Percentiles rank a stretch among this genome's conserved stretches.
Conservation (phyloP, 2,329 filamentous ascomycete species). For the Zopfia rhizophila region DNA sequence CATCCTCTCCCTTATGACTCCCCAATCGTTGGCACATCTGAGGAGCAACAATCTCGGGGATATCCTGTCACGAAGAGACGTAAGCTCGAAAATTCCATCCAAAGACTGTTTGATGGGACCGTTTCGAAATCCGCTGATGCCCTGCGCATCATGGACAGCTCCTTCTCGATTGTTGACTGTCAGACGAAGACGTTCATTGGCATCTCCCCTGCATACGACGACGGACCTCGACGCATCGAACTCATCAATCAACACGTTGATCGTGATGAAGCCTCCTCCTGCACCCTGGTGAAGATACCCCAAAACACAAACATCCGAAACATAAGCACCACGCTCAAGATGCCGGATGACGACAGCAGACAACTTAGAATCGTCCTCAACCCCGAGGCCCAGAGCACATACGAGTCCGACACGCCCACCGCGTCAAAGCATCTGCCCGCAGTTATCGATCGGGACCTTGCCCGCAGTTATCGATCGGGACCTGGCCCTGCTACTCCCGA, state of each 20-base stretch:
- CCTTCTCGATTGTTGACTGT: conserved; percentile 1
- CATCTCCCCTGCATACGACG: not conserved
- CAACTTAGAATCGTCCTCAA: conserved; percentile 1
- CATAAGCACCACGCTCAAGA: not conserved
- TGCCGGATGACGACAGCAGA: conserved; percentile 1
- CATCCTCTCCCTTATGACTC: not conserved
- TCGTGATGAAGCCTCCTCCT: conserved; percentile 1
- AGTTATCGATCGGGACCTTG: not conserved
- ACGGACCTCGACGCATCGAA: not conserved
- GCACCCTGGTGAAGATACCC: not conserved
- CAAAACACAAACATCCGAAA: conserved; percentile 1
- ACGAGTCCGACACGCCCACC: conserved; percentile 1
- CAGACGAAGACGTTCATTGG: not conserved
- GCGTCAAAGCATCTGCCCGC: not conserved
- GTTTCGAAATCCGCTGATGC: conserved; percentile 1
- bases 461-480: too few species aligned
- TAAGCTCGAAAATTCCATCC: not conserved
- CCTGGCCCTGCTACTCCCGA: not conserved
- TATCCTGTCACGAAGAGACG: not conserved
- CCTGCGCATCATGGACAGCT: not conserved
- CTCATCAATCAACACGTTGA: not conserved
- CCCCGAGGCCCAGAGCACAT: not conserved
- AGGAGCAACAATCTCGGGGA: not conserved
- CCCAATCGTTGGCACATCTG: not conserved
- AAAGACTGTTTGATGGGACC: conserved; percentile 1